A percentile compares a stretch with the other conserved stretches of the same genome.
These are phyloP conservation scores for Curvularia hawaiiensis DNA, from an alignment of 2,329 filamentous ascomycete genomes.

Conservation along the genomic window DNA sequence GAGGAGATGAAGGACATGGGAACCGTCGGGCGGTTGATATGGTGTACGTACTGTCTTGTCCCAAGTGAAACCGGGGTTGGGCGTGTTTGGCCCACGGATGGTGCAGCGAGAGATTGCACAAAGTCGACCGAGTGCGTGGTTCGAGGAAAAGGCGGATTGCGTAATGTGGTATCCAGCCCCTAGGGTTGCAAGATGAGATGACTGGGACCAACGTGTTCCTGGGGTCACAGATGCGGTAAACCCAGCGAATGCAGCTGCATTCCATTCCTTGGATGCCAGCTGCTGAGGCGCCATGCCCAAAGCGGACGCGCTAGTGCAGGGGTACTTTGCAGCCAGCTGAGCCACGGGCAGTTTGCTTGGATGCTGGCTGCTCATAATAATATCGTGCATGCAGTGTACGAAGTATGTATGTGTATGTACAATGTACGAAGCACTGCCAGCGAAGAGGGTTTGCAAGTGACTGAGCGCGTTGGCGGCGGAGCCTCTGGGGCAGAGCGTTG, in stretches of 20 bases:
- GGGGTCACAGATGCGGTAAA: slow-evolving; percentile 8
- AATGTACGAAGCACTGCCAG: neutral
- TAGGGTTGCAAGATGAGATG: slow-evolving; percentile 1
- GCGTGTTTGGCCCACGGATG: slow-evolving; percentile 10
- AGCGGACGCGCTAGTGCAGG: slow-evolving; percentile 18
- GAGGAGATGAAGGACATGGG: neutral
- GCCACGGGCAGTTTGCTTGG: neutral
- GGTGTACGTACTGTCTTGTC: neutral
- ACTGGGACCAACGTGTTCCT: slow-evolving; percentile 10
- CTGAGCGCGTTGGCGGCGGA: neutral
- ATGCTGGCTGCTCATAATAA: too few species aligned
- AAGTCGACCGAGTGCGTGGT: slow-evolving; percentile 3
- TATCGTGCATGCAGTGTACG: too few species aligned
- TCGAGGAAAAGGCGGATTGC: slow-evolving; percentile 6
- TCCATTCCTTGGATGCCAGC: slow-evolving; percentile 6
- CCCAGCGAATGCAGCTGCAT: slow-evolving; percentile 10
- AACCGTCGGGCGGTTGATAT: neutral
- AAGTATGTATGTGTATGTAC: too few species aligned
- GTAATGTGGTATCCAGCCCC: slow-evolving; percentile 8
- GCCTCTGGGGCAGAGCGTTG: neutral
- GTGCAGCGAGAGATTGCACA: slow-evolving; percentile 9
- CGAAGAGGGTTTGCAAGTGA: neutral
- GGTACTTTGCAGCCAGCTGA: slow-evolving; percentile 23
- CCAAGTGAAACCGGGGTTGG: slow-evolving; percentile 7
- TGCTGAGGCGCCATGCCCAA: slow-evolving; percentile 9